Base-by-base conservation (phyloP, 805 yeast genomes). In the Saturnispora galanensis region DNA sequence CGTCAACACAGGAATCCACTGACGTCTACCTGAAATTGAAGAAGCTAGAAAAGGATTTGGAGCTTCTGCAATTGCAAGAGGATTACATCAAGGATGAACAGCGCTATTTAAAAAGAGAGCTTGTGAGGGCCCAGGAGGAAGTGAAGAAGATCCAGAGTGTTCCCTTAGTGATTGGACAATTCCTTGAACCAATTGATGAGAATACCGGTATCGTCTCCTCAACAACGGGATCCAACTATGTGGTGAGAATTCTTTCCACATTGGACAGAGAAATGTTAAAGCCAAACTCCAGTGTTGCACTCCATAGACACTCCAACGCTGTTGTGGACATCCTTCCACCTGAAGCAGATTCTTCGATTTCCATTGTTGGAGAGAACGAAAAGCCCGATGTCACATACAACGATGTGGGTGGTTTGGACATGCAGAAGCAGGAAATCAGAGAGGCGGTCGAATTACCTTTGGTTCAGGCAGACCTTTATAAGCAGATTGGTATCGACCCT, bases 381-480 rank as follows among this genome's bases (percentile, higher is more conserved):
- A 85, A 84, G 60, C 95, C 94, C 18, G 89, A 84, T 58, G 93
- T 84, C 34, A 80, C 96, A 2, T 93, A 93, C 58, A 95, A 96
- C 31, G 98, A 93, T 64, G 97, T 93, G 46, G 99, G 99, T 66
- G 99, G 98, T 35, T 72, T 93, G 62, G 98, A 93, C 64, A 88
- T 93, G 95, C 99, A 93, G 66, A 94, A 93, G 58, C 98, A 94
- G 66, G 99, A 93, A 68, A 93, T 93, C 51, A 79, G 97, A 59
- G 99, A 93, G 68, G 98, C 98, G 2, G 97, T 93, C 12, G 98
- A 93, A 65, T 73, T 93, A 55, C 98, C 98, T 10, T 74, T 93
- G 57, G 84, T 95, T 12, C 97, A 93, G 63, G 94, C 93, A 33
- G 98, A 94, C 57, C 71, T 94, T 52, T 93, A 93, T 67, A 84